Evolutionary conservation across 2,329 filamentous ascomycete species (phyloP), one percentile per base, ranked within the genome.

Genomic region (Pseudocercospora fijiensis): DNA sequence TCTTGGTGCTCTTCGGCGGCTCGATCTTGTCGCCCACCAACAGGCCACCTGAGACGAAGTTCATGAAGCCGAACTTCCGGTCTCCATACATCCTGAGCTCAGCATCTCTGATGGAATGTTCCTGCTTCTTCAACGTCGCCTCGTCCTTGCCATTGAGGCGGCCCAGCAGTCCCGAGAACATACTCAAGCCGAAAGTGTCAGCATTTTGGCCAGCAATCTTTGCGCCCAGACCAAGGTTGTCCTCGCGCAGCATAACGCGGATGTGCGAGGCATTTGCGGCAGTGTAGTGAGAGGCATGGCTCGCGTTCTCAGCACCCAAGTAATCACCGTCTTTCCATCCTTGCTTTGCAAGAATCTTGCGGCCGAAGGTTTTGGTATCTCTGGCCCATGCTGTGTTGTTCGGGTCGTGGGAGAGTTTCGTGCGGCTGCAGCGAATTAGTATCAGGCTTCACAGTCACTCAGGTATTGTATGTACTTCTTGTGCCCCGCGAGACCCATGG

Each of bases 381-480:
- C 89, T 88, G 62, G 89, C 88, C 95, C 95, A 99, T 83, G 86
- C 87, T 55, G 91, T 96, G 78, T 98, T 99, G 80, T 98, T 97
- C 7, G 95, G 95, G 78, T 99, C 95, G 76, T 90, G 85, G 69
- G 89, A 90, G 74, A 98, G 88, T 80, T 94, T 96, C 55, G 83
- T 83, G 71, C 80, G 82, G 72, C 84, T 86, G 70, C 65, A 27
- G 16, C 3, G 7, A n/a, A 85, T 61, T 27, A 63, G 59, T 26
- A 10, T 20, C 20, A 10, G 3, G 10, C 6, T 2, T 10, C 16
- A 6, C n/a, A 16, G 8, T 18, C 18, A 11, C 27, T 10, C 20
- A 22, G 26, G 20, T 43, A n/a, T 41, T 18, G 1, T 13, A 7
- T 27, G n/a, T 56, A 56, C 53, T 63, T 67, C 57, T 65, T 67